A percentile compares a stretch with the other conserved stretches of the same genome.
phyloP scores from a whole-genome alignment of 495 filamentous ascomycete species.

The Darksidea phi region DNA sequence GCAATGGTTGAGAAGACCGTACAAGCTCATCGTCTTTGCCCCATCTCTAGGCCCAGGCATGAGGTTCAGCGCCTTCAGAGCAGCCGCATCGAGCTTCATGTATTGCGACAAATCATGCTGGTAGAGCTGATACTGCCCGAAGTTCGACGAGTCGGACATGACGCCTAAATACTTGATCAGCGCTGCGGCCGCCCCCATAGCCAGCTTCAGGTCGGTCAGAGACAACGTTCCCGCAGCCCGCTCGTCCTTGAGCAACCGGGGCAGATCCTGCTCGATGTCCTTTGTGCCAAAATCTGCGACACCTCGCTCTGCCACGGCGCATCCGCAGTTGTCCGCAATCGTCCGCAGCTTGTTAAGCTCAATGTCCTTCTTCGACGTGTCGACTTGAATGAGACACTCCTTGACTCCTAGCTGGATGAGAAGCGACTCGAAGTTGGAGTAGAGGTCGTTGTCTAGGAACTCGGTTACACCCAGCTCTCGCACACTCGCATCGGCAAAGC shows the following conservation, averaged over 20 bases:
- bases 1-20: slow-evolving; percentile 93
- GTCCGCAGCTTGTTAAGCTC: slow-evolving; percentile 83
- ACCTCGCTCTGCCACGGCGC: slow-evolving; percentile 79
- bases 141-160: slow-evolving; percentile 86
- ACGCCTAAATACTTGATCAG: slow-evolving; percentile 95
- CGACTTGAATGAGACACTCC: slow-evolving; percentile 80
- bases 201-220: slow-evolving; percentile 90
- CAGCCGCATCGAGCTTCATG: slow-evolving; percentile 97
- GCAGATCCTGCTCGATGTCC: slow-evolving; percentile 96
- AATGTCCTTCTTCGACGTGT: slow-evolving; percentile 75
- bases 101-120: slow-evolving; percentile 96
- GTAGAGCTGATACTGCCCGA: slow-evolving; percentile 94
- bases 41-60: slow-evolving; percentile 96
- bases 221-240: slow-evolving; percentile 72
- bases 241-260: slow-evolving; percentile 82
- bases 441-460: slow-evolving; percentile 96
- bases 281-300: slow-evolving; percentile 76
- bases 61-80: slow-evolving; percentile 88
- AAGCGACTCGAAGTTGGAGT: slow-evolving; percentile 95
- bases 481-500: slow-evolving; percentile 97
- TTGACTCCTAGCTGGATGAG: slow-evolving; percentile 95
- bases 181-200: slow-evolving; percentile 92
- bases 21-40: slow-evolving; percentile 95
- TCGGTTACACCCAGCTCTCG: slow-evolving; percentile 95
- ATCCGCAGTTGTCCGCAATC: slow-evolving; percentile 88